These are phyloP conservation scores for Coleophoma cylindrospora DNA, from an alignment of 2,329 filamentous ascomycete species.

Conservation along the genomic window DNA sequence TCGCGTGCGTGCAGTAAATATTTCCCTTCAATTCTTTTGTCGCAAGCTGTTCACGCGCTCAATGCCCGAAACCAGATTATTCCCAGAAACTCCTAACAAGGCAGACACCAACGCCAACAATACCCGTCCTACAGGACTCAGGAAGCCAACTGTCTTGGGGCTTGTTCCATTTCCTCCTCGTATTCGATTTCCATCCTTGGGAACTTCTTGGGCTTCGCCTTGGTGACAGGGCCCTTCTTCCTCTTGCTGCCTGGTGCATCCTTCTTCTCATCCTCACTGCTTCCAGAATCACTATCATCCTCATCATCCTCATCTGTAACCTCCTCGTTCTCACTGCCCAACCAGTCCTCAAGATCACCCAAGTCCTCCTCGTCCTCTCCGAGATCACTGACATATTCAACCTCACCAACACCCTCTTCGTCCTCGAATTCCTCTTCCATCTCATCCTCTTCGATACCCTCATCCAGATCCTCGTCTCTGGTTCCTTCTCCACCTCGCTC, in stretches of 20 bases:
- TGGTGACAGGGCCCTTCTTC: conserved; percentile 23
- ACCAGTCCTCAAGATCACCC: conserved; percentile 85
- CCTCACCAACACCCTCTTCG: conserved; percentile 62
- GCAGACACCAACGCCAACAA: neutral
- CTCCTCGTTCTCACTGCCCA: conserved; percentile 60
- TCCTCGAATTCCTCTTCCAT: conserved; percentile 61
- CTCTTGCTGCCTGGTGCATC: conserved; percentile 50
- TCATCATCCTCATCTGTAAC: conserved; percentile 44
- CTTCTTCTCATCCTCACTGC: conserved; percentile 35
- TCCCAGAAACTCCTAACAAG: neutral
- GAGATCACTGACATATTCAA: conserved; percentile 91
- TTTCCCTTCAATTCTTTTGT: too few species aligned
- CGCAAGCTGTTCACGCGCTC: neutral
- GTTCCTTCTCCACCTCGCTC: conserved; percentile 81
- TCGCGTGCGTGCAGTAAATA: too few species aligned
- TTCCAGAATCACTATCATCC: conserved; percentile 44
- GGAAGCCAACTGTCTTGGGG: conserved; percentile 15
- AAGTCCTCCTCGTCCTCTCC: conserved; percentile 79
- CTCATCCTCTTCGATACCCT: conserved; percentile 76
- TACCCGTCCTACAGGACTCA: neutral
- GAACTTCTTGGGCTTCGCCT: conserved; percentile 40
- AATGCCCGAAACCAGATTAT: neutral
- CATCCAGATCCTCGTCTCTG: conserved; percentile 82
- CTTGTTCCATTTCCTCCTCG: conserved; percentile 60
- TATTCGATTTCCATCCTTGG: conserved; percentile 66